Evolutionary conservation across 495 filamentous ascomycete species (phyloP).

Genomic region (Neurospora hispaniola): DNA sequence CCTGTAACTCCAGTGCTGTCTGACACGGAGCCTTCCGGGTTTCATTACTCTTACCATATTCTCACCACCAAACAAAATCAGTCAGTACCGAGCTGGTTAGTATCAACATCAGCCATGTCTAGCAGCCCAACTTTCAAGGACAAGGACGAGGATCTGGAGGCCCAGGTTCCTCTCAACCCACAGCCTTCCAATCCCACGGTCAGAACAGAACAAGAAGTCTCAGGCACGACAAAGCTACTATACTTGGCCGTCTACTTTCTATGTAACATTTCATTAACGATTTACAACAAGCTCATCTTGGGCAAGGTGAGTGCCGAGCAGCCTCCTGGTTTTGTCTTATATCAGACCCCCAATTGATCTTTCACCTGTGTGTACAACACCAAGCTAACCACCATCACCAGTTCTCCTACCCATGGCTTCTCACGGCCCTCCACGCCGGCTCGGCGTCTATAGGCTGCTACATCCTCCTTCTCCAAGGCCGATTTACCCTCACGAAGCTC

Average conservation of each 20-base stretch:
- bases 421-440: constrained; percentile 42
- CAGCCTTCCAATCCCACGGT: neutral
- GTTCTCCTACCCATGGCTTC: constrained; percentile 47
- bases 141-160: constrained; percentile 15
- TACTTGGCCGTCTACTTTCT: constrained; percentile 40
- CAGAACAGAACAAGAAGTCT: constrained; percentile 19
- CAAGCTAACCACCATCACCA: constrained; percentile 7
- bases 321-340: neutral
- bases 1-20: neutral
- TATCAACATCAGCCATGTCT: neutral
- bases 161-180: constrained; percentile 5
- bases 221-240: constrained; percentile 28
- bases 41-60: neutral
- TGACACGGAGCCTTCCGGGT: neutral
- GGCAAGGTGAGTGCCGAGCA: constrained; percentile 29
- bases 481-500: constrained; percentile 37
- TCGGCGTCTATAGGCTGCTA: constrained; percentile 42
- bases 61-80: neutral
- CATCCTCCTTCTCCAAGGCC: constrained; percentile 32
- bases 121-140: constrained; percentile 1
- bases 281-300: constrained; percentile 46
- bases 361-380: neutral
- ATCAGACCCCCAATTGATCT: neutral
- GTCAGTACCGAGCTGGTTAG: neutral
- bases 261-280: constrained; percentile 41